Percentiles rank a stretch among this genome's conserved stretches.
Conservation (phyloP, 495 filamentous ascomycete genomes). For the Rhypophila decipiens region DNA sequence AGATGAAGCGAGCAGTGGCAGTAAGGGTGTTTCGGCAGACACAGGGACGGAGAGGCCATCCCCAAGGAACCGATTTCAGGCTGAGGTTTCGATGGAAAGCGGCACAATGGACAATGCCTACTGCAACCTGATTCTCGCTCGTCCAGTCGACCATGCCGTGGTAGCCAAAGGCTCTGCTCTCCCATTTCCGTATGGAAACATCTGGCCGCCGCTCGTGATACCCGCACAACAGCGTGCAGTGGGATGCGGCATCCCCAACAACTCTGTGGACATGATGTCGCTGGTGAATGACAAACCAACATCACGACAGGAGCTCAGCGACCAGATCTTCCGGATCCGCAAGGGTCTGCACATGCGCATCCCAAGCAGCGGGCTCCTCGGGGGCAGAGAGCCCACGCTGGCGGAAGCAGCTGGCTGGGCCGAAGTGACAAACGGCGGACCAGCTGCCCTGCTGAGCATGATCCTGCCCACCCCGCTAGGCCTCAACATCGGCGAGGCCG, state of each 20-base stretch:
- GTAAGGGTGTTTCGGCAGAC: not conserved
- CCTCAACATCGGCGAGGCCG: constrained; percentile 45
- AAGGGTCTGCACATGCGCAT: constrained; percentile 19
- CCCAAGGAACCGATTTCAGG: constrained; percentile 17
- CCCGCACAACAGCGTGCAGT: constrained; percentile 38
- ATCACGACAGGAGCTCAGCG: constrained; percentile 47
- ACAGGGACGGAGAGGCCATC: not conserved
- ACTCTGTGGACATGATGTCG: constrained; percentile 9
- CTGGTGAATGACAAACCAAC: constrained; percentile 26
- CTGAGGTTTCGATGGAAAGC: constrained; percentile 49
- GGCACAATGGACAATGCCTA: constrained; percentile 30
- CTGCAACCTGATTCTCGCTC: constrained; percentile 39
- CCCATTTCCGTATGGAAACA: constrained; percentile 36
- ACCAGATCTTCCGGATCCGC: constrained; percentile 63
- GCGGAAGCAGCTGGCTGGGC: not conserved
- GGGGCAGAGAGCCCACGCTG: no score
- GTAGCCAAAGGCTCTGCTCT: constrained; percentile 6
- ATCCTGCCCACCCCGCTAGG: not conserved
- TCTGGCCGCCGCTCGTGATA: constrained; percentile 74
- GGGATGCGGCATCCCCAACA: not conserved
- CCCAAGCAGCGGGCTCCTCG: not conserved
- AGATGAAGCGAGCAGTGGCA: not conserved
- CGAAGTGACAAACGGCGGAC: not conserved
- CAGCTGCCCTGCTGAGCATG: not conserved
- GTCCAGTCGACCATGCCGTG: constrained; percentile 28